Conservation (phyloP, 2,329 filamentous ascomycete genomes). For the Scedosporium apiospermum region DNA sequence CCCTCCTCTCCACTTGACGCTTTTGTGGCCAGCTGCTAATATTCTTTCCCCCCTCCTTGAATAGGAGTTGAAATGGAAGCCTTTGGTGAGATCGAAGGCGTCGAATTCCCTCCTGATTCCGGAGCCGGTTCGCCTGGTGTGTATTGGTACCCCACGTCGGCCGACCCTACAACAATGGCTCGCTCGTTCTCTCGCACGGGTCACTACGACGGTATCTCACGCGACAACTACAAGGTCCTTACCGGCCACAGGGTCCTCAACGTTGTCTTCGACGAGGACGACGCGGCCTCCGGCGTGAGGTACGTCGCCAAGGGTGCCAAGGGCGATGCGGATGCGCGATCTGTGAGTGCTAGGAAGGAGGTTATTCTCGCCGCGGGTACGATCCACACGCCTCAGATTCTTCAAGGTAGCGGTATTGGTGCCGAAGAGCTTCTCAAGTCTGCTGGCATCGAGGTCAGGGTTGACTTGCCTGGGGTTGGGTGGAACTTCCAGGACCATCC, state of each 20-base stretch:
- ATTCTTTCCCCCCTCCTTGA: not conserved
- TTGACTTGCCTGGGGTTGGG: constrained; percentile 51
- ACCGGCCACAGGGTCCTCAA: constrained; percentile 13
- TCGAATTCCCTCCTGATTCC: constrained; percentile 15
- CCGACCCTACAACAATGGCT: constrained; percentile 12
- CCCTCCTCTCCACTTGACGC: not conserved
- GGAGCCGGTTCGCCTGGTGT: constrained; percentile 15
- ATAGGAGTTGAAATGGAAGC: constrained; percentile 10
- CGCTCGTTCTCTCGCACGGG: constrained; percentile 16
- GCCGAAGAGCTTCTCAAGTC: constrained; percentile 19
- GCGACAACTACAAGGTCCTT: constrained; percentile 16
- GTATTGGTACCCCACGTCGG: constrained; percentile 16
- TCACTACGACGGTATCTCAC: constrained; percentile 15
- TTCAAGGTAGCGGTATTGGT: constrained; percentile 33
- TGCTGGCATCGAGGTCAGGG: constrained; percentile 38
- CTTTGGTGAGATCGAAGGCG: constrained; percentile 15
- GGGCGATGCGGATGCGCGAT: not conserved
- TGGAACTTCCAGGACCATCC: constrained; percentile 45
- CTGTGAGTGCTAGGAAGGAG: constrained; percentile 19
- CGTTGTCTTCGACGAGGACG: constrained; percentile 14
- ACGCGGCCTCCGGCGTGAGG: constrained; percentile 16
- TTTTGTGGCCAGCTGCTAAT: not conserved
- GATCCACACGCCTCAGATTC: constrained; percentile 31
- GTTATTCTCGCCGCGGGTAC: constrained; percentile 31
- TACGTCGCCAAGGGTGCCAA: constrained; percentile 12